phyloP scores from a whole-genome alignment of 164 flowering plant species.

The Tetracentron sinense region DNA sequence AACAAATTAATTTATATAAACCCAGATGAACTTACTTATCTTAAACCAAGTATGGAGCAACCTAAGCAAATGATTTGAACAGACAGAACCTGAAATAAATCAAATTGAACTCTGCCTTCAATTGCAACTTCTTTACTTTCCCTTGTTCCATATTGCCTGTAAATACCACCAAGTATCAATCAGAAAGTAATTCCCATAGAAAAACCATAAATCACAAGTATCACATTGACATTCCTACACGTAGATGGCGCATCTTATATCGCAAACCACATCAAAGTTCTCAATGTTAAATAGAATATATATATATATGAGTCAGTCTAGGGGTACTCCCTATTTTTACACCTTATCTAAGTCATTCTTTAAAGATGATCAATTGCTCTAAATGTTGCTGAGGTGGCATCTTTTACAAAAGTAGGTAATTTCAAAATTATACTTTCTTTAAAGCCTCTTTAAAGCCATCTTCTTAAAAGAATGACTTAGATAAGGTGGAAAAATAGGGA shows the following conservation, averaged over 20 bases:
- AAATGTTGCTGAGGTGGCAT: no score
- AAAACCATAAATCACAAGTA: background rate
- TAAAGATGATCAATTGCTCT: no score
- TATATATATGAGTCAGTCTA: no score
- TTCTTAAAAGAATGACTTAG: background rate
- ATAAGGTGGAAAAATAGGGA: no score
- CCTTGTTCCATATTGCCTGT: conserved; percentile 88
- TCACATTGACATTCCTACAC: conserved; percentile 1
- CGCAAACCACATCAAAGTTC: background rate
- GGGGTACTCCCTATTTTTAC: no score
- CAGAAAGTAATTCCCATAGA: background rate
- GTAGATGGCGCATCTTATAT: no score
- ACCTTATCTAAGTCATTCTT: no score
- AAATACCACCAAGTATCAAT: conserved; percentile 6
- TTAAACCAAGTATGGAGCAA: background rate
- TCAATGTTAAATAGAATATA: background rate
- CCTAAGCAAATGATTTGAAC: conserved; percentile 3
- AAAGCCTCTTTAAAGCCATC: background rate
- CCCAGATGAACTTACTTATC: background rate
- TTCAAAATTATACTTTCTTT: background rate
- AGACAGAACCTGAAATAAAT: conserved; percentile 78
- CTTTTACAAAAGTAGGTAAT: background rate
- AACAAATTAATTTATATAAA: background rate
- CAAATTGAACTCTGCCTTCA: conserved; percentile 98
- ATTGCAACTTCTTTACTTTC: conserved; percentile 91